Conservation (phyloP, 371 early-diverging fungal genomes). For the Chytridiales sp. region DNA sequence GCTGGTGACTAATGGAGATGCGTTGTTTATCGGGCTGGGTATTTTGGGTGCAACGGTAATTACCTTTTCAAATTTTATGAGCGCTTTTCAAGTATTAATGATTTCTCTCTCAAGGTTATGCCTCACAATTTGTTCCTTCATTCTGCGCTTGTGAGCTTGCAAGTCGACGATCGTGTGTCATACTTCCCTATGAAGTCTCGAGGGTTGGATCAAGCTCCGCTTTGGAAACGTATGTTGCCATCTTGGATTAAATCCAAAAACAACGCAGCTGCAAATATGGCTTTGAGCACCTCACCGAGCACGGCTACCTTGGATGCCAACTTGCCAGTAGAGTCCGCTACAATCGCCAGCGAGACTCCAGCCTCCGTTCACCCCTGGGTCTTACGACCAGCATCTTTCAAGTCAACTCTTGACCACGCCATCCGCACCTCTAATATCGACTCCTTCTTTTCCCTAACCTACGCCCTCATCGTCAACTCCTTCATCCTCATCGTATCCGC, state of each 20-base stretch:
- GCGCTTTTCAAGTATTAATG: neutral
- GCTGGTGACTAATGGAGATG: constrained; percentile 10
- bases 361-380: constrained; percentile 13
- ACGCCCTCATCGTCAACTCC: constrained; percentile 79
- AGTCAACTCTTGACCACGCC: too few relatives aligned
- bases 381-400: constrained; percentile 31
- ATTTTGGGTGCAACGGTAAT: too few relatives aligned
- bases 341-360: constrained; percentile 32
- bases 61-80: constrained; percentile 60
- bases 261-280: too few relatives aligned
- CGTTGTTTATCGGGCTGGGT: constrained; percentile 10
- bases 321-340: constrained; percentile 26
- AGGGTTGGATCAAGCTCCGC: too few relatives aligned
- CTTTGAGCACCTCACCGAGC: neutral
- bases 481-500: constrained; percentile 78
- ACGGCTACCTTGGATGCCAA: too few relatives aligned
- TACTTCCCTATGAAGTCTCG: too few relatives aligned
- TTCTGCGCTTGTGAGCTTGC: constrained; percentile 58
- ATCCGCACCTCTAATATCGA: constrained; percentile 53
- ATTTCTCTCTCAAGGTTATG: constrained; percentile 31
- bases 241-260: too few relatives aligned
- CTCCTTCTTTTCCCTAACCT: constrained; percentile 61
- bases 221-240: too few relatives aligned
- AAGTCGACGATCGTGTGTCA: too few relatives aligned
- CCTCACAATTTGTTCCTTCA: constrained; percentile 81